Percentiles rank a stretch among this genome's conserved stretches.
Evolutionary conservation across 1,284 basidiomycete species (phyloP).

Genomic region (Leccinum fallax): DNA sequence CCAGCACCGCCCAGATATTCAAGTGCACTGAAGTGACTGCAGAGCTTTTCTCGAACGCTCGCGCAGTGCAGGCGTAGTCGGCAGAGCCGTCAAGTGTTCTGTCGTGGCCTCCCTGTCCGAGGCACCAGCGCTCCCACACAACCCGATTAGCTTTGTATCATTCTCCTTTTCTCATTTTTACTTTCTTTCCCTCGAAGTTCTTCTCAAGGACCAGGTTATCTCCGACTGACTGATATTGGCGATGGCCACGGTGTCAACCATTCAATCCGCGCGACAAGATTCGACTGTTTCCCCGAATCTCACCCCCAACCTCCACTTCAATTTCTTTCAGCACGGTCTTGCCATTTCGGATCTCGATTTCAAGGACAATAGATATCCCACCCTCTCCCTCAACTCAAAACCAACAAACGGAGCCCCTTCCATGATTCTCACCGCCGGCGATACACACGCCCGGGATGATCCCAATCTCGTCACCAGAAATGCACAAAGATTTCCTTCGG

Average conservation of each 20-base stretch:
- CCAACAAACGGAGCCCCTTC: slow-evolving; percentile 31
- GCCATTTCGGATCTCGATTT: slow-evolving; percentile 60
- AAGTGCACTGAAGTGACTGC: neutral
- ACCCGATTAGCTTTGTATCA: slow-evolving; percentile 9
- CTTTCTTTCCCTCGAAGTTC: slow-evolving; percentile 19
- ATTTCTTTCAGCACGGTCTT: slow-evolving; percentile 53
- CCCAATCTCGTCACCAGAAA: slow-evolving; percentile 11
- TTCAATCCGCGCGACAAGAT: slow-evolving; percentile 47
- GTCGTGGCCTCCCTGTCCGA: neutral
- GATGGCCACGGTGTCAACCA: slow-evolving; percentile 51
- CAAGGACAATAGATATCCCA: slow-evolving; percentile 62
- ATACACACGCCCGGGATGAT: slow-evolving; percentile 23
- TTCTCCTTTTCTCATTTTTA: slow-evolving; percentile 10
- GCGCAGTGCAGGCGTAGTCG: neutral
- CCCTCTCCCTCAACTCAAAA: slow-evolving; percentile 37
- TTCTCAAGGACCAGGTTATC: slow-evolving; percentile 22
- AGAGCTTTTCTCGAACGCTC: neutral
- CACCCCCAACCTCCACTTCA: slow-evolving; percentile 36
- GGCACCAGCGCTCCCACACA: neutral
- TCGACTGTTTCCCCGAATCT: slow-evolving; percentile 36
- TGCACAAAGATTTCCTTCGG: slow-evolving; percentile 15
- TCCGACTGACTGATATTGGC: slow-evolving; percentile 23
- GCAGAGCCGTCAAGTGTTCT: neutral
- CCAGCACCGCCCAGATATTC: too few species aligned
- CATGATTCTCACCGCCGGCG: slow-evolving; percentile 32